Percentiles rank a stretch among this genome's conserved stretches.
Evolutionary conservation across 176 grass and related monocot genomes (phyloP).

Genomic region (Ensete glaucum): DNA sequence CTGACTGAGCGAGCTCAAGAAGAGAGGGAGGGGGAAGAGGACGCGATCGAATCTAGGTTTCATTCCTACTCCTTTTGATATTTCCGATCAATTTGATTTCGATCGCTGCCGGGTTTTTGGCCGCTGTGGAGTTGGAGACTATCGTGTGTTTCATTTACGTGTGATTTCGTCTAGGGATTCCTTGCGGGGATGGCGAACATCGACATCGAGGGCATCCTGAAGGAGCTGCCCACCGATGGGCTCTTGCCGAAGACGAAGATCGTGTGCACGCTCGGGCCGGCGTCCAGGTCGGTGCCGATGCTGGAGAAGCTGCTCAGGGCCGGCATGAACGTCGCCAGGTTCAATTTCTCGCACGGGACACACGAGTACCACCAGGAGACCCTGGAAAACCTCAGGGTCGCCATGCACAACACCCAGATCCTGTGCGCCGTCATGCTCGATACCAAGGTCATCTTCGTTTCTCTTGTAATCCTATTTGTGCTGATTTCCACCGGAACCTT

Average conservation of each 20-base stretch:
- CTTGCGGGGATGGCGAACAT: neutral
- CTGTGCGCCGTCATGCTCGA: neutral
- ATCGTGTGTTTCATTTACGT: no score
- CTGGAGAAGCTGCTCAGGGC: neutral
- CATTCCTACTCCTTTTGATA: no score
- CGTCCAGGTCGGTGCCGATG: neutral
- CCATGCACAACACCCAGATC: neutral
- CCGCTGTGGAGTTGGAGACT: no score
- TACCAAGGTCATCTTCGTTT: neutral
- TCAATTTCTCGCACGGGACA: neutral
- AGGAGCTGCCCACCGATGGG: neutral
- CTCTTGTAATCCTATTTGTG: no score
- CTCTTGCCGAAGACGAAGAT: neutral
- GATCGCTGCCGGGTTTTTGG: no score
- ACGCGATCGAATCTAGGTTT: no score
- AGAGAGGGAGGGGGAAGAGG: no score
- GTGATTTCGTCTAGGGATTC: no score
- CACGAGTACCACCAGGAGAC: constrained; percentile 1
- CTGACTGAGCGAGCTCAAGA: no score
- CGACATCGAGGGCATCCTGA: neutral
- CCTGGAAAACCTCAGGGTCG: neutral
- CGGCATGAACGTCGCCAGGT: neutral
- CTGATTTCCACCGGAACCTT: no score
- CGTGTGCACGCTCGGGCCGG: neutral
- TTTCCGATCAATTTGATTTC: no score